Evolutionary conservation across 163 green algal species (phyloP).

Genomic region (Chloromonas sp.): DNA sequence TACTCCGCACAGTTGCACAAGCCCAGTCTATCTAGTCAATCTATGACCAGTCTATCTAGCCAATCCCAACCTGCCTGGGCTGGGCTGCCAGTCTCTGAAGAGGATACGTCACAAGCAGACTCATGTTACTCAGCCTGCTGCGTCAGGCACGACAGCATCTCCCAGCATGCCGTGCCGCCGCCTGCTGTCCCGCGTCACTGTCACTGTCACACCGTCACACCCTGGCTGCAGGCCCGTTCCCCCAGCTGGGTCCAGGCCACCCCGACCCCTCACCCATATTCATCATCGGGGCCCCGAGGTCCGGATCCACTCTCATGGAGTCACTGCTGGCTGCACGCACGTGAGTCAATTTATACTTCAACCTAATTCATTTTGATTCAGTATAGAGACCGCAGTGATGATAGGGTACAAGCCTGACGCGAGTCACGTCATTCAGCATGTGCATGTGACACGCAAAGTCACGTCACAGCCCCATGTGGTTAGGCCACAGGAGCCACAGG

Average conservation of each 20-base stretch:
- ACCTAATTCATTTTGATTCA: not conserved
- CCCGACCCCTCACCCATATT: conserved; percentile 50
- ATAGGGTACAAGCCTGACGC: not conserved
- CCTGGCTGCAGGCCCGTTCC: not conserved
- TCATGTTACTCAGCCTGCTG: not conserved
- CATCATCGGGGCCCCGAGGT: conserved; percentile 69
- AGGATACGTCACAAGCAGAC: not conserved
- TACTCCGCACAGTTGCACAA: too few species aligned
- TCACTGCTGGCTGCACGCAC: conserved; percentile 62
- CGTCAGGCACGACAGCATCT: not conserved
- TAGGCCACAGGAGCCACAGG: too few species aligned
- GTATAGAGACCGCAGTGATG: too few species aligned
- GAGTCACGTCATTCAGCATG: not conserved
- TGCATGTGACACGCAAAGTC: too few species aligned
- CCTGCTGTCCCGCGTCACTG: not conserved
- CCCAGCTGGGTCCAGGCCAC: not conserved
- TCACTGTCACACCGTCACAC: too few species aligned
- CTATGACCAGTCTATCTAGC: too few species aligned
- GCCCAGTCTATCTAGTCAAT: too few species aligned
- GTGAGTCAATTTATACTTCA: not conserved
- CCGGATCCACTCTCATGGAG: conserved; percentile 73
- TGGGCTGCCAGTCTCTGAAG: not conserved
- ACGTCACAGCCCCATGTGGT: too few species aligned
- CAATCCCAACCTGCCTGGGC: not conserved
- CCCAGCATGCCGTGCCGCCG: not conserved